Evolutionary conservation across 805 yeast genomes (phyloP), one percentile per base, ranked within the genome.

Genomic region (Hanseniaspora valbyensis): DNA sequence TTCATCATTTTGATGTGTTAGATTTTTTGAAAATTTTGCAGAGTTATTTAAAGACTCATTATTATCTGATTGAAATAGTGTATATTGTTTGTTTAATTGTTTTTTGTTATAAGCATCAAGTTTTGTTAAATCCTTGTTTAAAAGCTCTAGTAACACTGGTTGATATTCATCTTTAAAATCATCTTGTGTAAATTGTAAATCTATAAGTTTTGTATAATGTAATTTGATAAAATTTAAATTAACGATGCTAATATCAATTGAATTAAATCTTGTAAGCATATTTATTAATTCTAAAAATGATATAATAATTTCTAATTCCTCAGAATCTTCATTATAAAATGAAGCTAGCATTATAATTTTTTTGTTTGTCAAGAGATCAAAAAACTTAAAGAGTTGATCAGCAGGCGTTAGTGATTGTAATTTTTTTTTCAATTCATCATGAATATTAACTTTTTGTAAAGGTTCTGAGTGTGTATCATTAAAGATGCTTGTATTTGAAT

Each of bases 101-200:
- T 45, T 45, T n/a, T 22, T 26, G 38, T 45, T 45, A 12, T n/a
- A 10, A 8, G 24, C 26, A 9, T 45, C 43, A 5, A 45, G 12
- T 3, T 29, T 30, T 28, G 19, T 22, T 24, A 29, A 29, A n/a
- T 38, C 42, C 12, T 3, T 22, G n/a, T 37, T 45, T 14, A 45
- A n/a, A 21, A 18, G 19, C 3, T 37, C 25, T 13, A 45, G 22
- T 9, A 45, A 19, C n/a, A 37, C 29, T 4, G 10, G 13, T 30
- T 38, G 42, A 16, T 28, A 37, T 8, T 9, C 13, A 2, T 29
- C 18, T 30, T 28, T 45, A 18, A 45, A 38, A n/a, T 22, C 21
- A 28, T 29, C n/a, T 22, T 22, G 29, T 4, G 6, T 21, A 5
- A 22, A 22, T 13, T 21, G 9, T 4, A 9, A 21, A 10, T 34